Conservation (phyloP, 2,329 filamentous ascomycete genomes). For the Sporothrix protearum region DNA sequence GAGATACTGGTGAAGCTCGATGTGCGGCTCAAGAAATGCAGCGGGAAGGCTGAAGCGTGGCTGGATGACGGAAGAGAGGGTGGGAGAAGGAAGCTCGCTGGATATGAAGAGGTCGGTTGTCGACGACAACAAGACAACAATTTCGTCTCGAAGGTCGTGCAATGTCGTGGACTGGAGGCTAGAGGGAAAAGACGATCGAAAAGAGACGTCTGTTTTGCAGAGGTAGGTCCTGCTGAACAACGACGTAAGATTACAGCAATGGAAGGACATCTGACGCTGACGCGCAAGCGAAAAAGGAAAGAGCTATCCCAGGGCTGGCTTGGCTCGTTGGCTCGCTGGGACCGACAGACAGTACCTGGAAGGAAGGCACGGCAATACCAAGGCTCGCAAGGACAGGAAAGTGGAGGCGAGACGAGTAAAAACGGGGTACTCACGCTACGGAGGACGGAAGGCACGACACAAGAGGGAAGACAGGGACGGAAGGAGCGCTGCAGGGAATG, state of each 20-base stretch:
- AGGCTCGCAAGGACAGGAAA: background rate
- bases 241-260: background rate
- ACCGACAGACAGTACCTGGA: background rate
- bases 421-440: background rate
- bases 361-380: slow-evolving; percentile 1
- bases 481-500: background rate
- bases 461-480: background rate
- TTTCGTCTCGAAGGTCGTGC: background rate
- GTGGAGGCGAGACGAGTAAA: background rate
- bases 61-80: background rate
- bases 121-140: too few species aligned
- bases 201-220: background rate
- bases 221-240: background rate
- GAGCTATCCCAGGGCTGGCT: background rate
- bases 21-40: background rate
- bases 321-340: too few species aligned
- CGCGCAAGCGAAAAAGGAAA: background rate
- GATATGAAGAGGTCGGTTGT: background rate
- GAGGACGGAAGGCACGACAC: background rate
- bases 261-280: background rate
- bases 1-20: background rate
- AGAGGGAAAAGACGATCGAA: background rate
- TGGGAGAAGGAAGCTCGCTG: background rate
- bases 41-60: background rate
- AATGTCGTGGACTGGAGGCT: background rate